These are phyloP conservation scores for Melampsora americana DNA, from an alignment of 1,284 basidiomycete genomes.

Conservation along the genomic window DNA sequence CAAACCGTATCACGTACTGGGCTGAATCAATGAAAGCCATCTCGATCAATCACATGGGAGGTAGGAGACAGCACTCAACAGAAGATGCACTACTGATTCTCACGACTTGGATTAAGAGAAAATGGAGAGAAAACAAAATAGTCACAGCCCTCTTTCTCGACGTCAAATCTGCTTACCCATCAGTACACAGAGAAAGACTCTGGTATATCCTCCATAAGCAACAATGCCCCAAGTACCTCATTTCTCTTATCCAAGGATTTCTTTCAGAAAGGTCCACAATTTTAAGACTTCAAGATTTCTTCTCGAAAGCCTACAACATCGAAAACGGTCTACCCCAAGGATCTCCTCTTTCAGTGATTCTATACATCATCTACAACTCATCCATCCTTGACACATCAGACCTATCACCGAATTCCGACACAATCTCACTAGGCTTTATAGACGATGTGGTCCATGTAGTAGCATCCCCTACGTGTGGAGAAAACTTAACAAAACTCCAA, in stretches of 20 bases:
- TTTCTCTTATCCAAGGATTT: not conserved
- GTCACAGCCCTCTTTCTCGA: slow-evolving; percentile 12
- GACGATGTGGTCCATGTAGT: slow-evolving; percentile 22
- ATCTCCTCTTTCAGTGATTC: slow-evolving; percentile 1
- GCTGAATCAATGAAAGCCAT: not conserved
- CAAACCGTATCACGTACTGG: not conserved
- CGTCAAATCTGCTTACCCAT: slow-evolving; percentile 6
- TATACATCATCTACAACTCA: slow-evolving; percentile 6
- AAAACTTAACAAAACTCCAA: not conserved
- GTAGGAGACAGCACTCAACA: not conserved
- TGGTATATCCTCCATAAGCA: not conserved
- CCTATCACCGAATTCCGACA: not conserved
- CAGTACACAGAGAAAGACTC: not conserved
- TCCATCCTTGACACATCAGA: not conserved
- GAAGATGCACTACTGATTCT: not conserved
- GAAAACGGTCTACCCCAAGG: slow-evolving; percentile 18
- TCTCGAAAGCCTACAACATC: not conserved
- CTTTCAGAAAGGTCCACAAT: not conserved
- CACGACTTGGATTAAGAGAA: slow-evolving; percentile 2
- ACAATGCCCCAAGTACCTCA: slow-evolving; percentile 9
- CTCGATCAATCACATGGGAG: not conserved
- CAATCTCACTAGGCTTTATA: slow-evolving; percentile 4
- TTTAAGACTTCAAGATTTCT: not conserved
- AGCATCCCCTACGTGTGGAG: not conserved
- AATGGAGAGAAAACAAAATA: slow-evolving; percentile 7